Conservation (phyloP, 2,329 filamentous ascomycete genomes). For the Septoria linicola region DNA sequence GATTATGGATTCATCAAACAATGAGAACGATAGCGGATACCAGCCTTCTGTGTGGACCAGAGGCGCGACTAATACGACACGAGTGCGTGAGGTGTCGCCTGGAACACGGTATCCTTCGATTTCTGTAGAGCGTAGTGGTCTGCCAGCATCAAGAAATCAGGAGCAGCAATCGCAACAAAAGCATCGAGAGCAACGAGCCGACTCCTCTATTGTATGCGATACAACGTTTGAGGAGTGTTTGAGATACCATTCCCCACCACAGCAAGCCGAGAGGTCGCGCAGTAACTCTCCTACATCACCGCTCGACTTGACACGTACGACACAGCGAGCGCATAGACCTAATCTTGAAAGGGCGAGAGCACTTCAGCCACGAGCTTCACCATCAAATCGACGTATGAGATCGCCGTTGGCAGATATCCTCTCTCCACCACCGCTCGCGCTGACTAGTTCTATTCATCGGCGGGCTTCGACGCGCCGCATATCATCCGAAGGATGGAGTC, state of each 20-base stretch:
- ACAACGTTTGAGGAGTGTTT: no score
- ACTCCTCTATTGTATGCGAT: no score
- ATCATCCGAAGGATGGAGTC: background rate
- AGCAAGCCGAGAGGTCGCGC: background rate
- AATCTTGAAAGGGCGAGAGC: background rate
- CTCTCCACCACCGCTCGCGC: background rate
- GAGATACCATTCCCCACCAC: no score
- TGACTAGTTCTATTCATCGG: background rate
- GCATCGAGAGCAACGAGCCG: no score
- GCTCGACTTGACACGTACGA: background rate
- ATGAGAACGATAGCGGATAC: no score
- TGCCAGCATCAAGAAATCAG: no score
- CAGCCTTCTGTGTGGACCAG: background rate
- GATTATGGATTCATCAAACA: no score
- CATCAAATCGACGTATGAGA: background rate
- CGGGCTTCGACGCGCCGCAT: background rate
- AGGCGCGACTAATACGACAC: background rate
- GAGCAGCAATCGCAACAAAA: no score
- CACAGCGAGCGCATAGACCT: background rate
- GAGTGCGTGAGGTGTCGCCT: background rate
- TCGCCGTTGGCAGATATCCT: background rate
- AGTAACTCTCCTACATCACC: background rate
- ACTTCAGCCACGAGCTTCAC: no score
- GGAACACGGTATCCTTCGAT: background rate
- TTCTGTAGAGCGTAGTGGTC: background rate